Percentiles rank a stretch among this genome's conserved stretches.
These are phyloP conservation scores for Astragalus membranaceus DNA, from an alignment of 306 rosid species.

Conservation along the genomic window DNA sequence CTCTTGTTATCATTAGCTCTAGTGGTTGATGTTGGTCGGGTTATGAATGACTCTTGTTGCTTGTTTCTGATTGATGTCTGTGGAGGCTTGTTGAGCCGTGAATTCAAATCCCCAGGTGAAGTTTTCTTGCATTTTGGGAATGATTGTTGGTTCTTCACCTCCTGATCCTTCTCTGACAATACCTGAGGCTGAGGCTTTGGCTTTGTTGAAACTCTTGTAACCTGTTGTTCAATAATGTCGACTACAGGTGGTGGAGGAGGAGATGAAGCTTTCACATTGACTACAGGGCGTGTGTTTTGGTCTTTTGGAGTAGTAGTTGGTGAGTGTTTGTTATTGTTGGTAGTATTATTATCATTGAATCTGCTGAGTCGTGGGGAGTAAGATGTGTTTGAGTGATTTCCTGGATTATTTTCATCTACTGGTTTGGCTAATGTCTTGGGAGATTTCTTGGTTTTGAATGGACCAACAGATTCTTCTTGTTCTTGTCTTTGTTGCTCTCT, in stretches of 20 bases:
- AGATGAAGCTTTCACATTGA: constrained; percentile 1
- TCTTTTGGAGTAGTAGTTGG: constrained; percentile 33
- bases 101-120: constrained; percentile 25
- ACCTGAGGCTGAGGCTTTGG: constrained; percentile 30
- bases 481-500: constrained; percentile 26
- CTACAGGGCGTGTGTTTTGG: constrained; percentile 18
- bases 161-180: constrained; percentile 17
- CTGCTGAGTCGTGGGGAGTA: constrained; percentile 46
- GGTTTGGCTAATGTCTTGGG: constrained; percentile 21
- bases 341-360: constrained; percentile 36
- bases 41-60: constrained; percentile 72
- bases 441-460: constrained; percentile 34
- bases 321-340: constrained; percentile 25
- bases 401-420: constrained; percentile 34
- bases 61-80: constrained; percentile 42
- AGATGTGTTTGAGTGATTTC: constrained; percentile 30
- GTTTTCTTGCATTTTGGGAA: constrained; percentile 23
- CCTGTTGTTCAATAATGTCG: constrained; percentile 25
- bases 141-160: constrained; percentile 14
- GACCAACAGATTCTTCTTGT: constrained; percentile 35
- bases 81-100: constrained; percentile 37
- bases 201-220: constrained; percentile 28
- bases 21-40: constrained; percentile 36
- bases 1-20: constrained; percentile 39
- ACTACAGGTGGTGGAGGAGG: constrained; percentile 19